Conservation (phyloP, 352 stramenopile species). For the Pythium pectinolyticum region DNA sequence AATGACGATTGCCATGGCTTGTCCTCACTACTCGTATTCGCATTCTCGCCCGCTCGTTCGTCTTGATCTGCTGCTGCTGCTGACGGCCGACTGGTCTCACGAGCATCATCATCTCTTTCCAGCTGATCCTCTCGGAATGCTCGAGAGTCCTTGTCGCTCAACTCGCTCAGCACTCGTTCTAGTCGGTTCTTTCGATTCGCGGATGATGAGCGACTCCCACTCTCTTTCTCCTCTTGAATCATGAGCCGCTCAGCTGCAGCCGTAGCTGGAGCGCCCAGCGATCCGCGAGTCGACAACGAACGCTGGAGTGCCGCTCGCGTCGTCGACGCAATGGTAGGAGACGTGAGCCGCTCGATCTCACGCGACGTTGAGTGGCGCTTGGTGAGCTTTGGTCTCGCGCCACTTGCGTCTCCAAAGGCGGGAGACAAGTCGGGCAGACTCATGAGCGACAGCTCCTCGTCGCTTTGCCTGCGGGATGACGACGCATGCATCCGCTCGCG, state of each 20-base stretch:
- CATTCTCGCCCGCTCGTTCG: neutral
- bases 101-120: too few species aligned
- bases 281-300: slow-evolving; percentile 39
- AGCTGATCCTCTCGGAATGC: neutral
- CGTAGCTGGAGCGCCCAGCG: neutral
- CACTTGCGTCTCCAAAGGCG: neutral
- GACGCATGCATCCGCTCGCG: slow-evolving; percentile 29
- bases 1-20: slow-evolving; percentile 59
- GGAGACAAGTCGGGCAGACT: slow-evolving; percentile 56
- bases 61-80: neutral
- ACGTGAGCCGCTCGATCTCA: slow-evolving; percentile 12
- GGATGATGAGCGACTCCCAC: neutral
- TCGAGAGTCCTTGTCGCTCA: neutral
- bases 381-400: slow-evolving; percentile 23
- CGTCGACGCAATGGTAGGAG: neutral
- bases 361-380: slow-evolving; percentile 41
- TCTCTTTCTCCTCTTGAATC: neutral
- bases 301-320: slow-evolving; percentile 30
- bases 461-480: slow-evolving; percentile 9
- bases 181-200: neutral
- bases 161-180: neutral
- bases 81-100: neutral
- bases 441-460: slow-evolving; percentile 57
- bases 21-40: slow-evolving; percentile 2
- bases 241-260: neutral